Evolutionary conservation across 257 asterid species (phyloP), one percentile per base, ranked within the genome.

Genomic region (Plantago major): DNA sequence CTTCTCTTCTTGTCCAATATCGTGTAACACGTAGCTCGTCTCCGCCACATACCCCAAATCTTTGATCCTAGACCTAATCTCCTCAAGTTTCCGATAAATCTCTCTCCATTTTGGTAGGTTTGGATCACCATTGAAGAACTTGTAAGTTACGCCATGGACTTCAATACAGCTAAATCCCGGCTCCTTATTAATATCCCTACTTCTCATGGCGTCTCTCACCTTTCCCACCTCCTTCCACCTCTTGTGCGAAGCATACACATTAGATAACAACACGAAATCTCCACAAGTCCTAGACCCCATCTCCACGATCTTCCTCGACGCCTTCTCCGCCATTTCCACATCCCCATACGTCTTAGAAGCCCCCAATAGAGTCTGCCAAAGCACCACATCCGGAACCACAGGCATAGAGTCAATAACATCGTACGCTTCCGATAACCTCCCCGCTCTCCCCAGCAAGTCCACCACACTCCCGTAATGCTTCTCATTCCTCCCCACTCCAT

Each of bases 401-500:
- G 86, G 77, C 96, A 89, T 87, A 10, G 87, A 76, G 55, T 77
- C 82, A 4, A 81, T 67, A 57, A 89, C 82, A 42, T 64, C 16
- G 60, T 61, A 87, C 17, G 96, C 97, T 71, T 80, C 84, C 13
- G 83, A 71, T 40, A 93, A 64, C 74, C 82, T 77, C 45, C 99
- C 97, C 0, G 95, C 89, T 63, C 97, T 71, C 15, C 97, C 97
- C 64, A 93, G 74, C 71, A 93, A 73, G 71, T 93, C 99, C 62
- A 85, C 97, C 62, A 85, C 79, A 42, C 87, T 80, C 28, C 99
- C 97, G 18, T 89, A 93, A 63, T 93, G 99, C 83, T 93, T 93
- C 70, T 82, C 79, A 54, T 70, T 85, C 67, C 71, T 82, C 65
- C 72, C 70, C 63, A 89, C 81, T 8, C 77, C 81, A 26, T 47